Conservation (phyloP, 495 filamentous ascomycete genomes). For the Hyphodiscus hymeniophilus region DNA sequence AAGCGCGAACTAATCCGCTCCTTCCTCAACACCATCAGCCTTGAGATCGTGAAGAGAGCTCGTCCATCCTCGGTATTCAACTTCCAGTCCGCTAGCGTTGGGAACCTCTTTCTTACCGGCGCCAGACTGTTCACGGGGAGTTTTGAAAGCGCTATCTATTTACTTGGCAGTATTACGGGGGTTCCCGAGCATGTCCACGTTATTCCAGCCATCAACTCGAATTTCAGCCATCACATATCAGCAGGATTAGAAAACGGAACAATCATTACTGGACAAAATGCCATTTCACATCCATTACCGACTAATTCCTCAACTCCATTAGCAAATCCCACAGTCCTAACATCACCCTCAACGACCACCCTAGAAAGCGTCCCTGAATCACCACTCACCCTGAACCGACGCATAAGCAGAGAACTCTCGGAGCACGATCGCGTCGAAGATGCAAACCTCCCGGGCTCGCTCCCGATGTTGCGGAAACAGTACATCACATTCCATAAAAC, state of each 20-base stretch:
- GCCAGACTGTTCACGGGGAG: conserved; percentile 74
- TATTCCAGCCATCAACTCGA: conserved; percentile 85
- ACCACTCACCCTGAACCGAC: conserved; percentile 1
- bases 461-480: conserved; percentile 68
- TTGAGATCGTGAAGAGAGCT: conserved; percentile 84
- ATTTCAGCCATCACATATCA: conserved; percentile 89
- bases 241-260: conserved; percentile 70
- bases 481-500: conserved; percentile 74
- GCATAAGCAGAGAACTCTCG: conserved; percentile 19
- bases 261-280: conserved; percentile 84
- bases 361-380: conserved; percentile 1
- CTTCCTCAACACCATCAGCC: conserved; percentile 77
- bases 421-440: conserved; percentile 58
- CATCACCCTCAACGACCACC: neutral
- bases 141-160: conserved; percentile 74
- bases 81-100: conserved; percentile 82
- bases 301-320: conserved; percentile 33
- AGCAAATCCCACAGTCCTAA: neutral
- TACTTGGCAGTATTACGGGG: conserved; percentile 71
- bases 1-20: conserved; percentile 90
- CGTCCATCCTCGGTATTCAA: conserved; percentile 74
- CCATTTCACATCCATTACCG: conserved; percentile 68
- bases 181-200: conserved; percentile 69
- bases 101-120: conserved; percentile 87
- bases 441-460: conserved; percentile 77